Evolutionary conservation across 2,329 filamentous ascomycete genomes (phyloP), one percentile per base, ranked within the genome.

Genomic region (Aspergillus sp.): DNA sequence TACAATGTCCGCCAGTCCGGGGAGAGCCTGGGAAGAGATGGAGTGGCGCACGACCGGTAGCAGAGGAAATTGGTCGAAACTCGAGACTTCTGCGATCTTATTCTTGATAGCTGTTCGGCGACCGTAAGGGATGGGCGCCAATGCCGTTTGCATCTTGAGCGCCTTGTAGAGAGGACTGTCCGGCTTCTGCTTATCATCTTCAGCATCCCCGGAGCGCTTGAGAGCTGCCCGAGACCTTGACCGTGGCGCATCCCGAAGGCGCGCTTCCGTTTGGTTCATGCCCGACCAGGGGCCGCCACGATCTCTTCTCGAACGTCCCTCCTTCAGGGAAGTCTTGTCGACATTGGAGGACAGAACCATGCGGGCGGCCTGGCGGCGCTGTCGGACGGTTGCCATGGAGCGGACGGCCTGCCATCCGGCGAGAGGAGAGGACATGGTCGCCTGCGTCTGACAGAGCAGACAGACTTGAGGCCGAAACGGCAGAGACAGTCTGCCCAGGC

Each of bases 61-160:
- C 36, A 99, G 81, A 45, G 88, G 82, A 69, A 99, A 91, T 67
- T 92, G 84, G 58, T 92, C 87, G 74, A 99, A 99, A 17, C 86
- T 87, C 39, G 92, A 90, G 59, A 92, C 82, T 54, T 89, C 82
- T 51, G 85, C 79, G 57, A 89, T 81, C 65, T 80, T 80, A 52
- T 81, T 79, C 87, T 91, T 88, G 66, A 87, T 78, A 52, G 80
- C 78, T n/a, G 77, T 79, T 58, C 87, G 83, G 67, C 87, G 85
- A 39, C 86, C 86, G 72, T 97, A 97, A 0, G 91, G 86, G 4
- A 98, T 82, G 3, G 88, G 86, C 2, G 91, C 81, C 64, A 98
- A 80, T 2, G 90, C 84, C 55, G 88, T 87, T 74, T 97, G 94
- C 94, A 98, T 98, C 79, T 96, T 97, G 75, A 98, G 82, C 4